Evolutionary conservation across 176 grass and related monocot species (phyloP).

Genomic region (Juncus effusus): DNA sequence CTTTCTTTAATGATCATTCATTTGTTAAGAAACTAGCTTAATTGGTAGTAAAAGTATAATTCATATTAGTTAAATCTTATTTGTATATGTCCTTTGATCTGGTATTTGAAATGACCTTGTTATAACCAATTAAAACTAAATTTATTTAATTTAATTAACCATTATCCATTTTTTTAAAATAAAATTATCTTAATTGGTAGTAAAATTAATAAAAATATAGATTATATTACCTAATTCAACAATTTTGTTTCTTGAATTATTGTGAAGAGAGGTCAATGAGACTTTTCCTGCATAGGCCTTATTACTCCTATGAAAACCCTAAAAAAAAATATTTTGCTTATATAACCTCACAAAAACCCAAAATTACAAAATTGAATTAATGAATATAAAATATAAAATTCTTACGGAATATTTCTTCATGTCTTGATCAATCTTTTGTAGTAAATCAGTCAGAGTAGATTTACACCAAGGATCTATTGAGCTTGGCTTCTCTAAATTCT

Average conservation of each 20-base stretch:
- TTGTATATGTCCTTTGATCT: conserved; percentile 17
- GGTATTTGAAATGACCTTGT: conserved; percentile 72
- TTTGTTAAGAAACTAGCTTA: no score
- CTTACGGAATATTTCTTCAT: conserved; percentile 69
- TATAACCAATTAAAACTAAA: neutral
- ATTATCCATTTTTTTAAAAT: conserved; percentile 13
- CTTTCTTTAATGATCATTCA: no score
- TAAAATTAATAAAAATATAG: conserved; percentile 12
- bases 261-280: conserved; percentile 55
- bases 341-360: neutral
- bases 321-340: conserved; percentile 25
- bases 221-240: conserved; percentile 66
- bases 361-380: neutral
- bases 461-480: conserved; percentile 66
- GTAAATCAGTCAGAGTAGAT: conserved; percentile 43
- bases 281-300: conserved; percentile 78
- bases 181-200: conserved; percentile 3
- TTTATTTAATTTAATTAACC: conserved; percentile 29
- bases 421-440: conserved; percentile 40
- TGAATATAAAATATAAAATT: neutral
- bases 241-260: conserved; percentile 63
- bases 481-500: conserved; percentile 36
- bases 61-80: no score
- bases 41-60: no score
- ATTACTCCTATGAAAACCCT: conserved; percentile 77